Evolutionary conservation across 176 grass and related monocot species (phyloP).

Genomic region (Echinochloa phyllopogon): DNA sequence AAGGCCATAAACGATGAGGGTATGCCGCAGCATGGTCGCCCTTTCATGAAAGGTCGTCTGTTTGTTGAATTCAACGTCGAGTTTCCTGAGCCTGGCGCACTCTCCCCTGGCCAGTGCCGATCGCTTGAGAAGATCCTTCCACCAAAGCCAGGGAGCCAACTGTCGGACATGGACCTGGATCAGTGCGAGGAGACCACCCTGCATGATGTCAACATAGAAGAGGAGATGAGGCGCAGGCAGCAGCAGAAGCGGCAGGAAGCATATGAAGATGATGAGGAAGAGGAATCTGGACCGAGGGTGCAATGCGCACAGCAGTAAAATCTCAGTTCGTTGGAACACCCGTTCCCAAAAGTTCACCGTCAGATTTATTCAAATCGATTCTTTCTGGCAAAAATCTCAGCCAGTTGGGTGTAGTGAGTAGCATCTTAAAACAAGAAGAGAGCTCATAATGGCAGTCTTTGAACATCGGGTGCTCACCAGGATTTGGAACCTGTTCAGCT

Average conservation of each 20-base stretch:
- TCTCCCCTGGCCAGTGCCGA: conserved; percentile 61
- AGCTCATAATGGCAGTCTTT: not conserved
- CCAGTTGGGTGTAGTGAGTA: not conserved
- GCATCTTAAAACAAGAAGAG: not conserved
- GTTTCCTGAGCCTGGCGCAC: conserved; percentile 65
- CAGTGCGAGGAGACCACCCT: conserved; percentile 86
- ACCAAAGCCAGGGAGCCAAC: conserved; percentile 42
- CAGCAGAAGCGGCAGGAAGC: conserved; percentile 71
- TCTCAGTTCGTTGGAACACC: not conserved
- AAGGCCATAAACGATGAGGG: conserved; percentile 96
- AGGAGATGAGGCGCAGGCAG: conserved; percentile 85
- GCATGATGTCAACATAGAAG: conserved; percentile 88
- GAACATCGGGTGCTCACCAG: not conserved
- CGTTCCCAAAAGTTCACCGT: not conserved
- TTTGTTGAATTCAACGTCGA: conserved; percentile 86
- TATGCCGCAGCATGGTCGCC: conserved; percentile 86
- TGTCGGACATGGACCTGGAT: conserved; percentile 69
- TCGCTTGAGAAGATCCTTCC: conserved; percentile 71
- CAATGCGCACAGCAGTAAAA: conserved; percentile 96
- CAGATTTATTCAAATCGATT: not conserved
- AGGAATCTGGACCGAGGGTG: conserved; percentile 67
- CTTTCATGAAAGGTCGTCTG: conserved; percentile 90
- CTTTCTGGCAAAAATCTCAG: not conserved
- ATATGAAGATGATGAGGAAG: conserved; percentile 74
- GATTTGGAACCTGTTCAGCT: not conserved